phyloP scores from a whole-genome alignment of 2,329 filamentous ascomycete genomes.

The Ceratocystis ficicola region DNA sequence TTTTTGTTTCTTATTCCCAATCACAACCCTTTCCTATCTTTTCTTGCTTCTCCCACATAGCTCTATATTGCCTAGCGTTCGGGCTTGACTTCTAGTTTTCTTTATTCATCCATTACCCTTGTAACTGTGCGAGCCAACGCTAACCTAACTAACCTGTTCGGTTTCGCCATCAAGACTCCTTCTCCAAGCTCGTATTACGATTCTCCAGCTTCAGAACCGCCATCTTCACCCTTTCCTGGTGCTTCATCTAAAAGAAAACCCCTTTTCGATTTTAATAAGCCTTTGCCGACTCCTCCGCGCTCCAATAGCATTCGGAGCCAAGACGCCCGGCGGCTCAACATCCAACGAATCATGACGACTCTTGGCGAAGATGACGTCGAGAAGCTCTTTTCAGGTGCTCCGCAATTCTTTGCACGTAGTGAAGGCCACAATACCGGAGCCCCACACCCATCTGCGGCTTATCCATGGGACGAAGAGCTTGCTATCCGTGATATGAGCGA shows the following conservation, averaged over 20 bases:
- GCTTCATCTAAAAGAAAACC: not conserved
- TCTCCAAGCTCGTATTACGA: constrained; percentile 8
- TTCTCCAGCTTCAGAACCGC: not conserved
- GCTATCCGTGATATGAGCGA: constrained; percentile 53
- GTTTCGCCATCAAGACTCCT: constrained; percentile 9
- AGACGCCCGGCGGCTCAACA: constrained; percentile 37
- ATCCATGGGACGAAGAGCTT: constrained; percentile 53
- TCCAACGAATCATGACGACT: constrained; percentile 48
- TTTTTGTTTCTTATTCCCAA: constrained; percentile 8
- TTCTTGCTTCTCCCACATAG: not conserved
- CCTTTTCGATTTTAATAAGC: constrained; percentile 41
- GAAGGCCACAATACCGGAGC: constrained; percentile 48
- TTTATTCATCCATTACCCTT: not conserved
- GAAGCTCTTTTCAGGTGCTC: constrained; percentile 63
- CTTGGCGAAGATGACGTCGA: constrained; percentile 49
- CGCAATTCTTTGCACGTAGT: constrained; percentile 54
- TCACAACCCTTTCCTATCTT: not conserved
- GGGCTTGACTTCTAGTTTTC: not conserved
- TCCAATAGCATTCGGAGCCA: constrained; percentile 30
- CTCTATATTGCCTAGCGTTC: too few relatives aligned
- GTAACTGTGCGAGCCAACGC: too few relatives aligned
- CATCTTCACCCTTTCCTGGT: not conserved
- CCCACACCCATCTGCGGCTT: constrained; percentile 51
- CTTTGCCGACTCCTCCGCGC: constrained; percentile 42
- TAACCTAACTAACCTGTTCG: not conserved